These are phyloP conservation scores for Raffaelea ambrosiae DNA, from an alignment of 2,329 filamentous ascomycete genomes.

Conservation along the genomic window DNA sequence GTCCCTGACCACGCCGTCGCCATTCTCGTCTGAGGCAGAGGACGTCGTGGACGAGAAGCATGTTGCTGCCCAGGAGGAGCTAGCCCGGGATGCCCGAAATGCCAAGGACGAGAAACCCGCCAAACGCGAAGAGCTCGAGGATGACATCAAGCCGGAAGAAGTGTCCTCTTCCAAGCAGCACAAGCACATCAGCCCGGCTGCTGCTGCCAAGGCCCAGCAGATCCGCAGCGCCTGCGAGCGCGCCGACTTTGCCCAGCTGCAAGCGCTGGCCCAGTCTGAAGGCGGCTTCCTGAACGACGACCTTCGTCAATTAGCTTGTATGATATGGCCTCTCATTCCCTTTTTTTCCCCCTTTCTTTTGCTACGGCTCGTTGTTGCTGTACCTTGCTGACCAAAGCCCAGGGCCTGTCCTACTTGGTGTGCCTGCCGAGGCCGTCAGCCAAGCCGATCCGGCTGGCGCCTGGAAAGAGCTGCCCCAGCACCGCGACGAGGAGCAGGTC, in stretches of 20 bases:
- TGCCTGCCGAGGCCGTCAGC: conserved; percentile 5
- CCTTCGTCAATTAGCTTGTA: conserved; percentile 70
- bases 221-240: conserved; percentile 53
- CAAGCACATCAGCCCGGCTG: too few relatives aligned
- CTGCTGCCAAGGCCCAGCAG: conserved; percentile 27
- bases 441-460: conserved; percentile 10
- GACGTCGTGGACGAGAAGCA: too few relatives aligned
- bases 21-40: too few relatives aligned
- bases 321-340: conserved; percentile 25
- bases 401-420: conserved; percentile 57
- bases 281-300: conserved; percentile 62
- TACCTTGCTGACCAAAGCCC: conserved; percentile 2
- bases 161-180: too few relatives aligned
- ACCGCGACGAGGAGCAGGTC: conserved; percentile 86
- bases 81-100: too few relatives aligned
- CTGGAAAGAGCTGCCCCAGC: conserved; percentile 61
- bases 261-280: conserved; percentile 48
- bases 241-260: conserved; percentile 47
- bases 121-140: too few relatives aligned
- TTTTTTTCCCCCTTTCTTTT: background rate
- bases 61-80: too few relatives aligned
- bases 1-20: background rate
- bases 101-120: background rate
- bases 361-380: background rate
- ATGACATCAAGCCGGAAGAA: too few relatives aligned